Conservation (phyloP, 331 rosid genomes). For the Pyrus hybrid region DNA sequence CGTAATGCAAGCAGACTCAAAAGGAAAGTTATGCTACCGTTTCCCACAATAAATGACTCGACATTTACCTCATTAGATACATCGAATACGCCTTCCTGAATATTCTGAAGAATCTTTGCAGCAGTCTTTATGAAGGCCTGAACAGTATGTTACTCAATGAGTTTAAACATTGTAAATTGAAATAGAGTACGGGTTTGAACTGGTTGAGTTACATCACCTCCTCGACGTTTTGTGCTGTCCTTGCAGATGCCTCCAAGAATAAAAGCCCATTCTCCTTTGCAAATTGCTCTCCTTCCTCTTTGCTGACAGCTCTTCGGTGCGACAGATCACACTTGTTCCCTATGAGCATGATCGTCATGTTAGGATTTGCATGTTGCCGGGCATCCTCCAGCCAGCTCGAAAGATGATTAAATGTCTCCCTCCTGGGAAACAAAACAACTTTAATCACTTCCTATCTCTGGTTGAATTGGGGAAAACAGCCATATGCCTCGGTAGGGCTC, state of each 20-base stretch:
- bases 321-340: constrained; percentile 91
- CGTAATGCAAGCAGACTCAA: neutral
- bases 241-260: constrained; percentile 88
- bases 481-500: neutral
- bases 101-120: constrained; percentile 83
- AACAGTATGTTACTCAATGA: constrained; percentile 2
- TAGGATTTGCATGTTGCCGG: constrained; percentile 93
- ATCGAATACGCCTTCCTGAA: constrained; percentile 83
- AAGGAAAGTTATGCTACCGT: neutral
- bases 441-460: neutral
- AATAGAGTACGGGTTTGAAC: neutral
- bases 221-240: constrained; percentile 81
- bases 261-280: constrained; percentile 92
- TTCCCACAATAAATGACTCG: constrained; percentile 1
- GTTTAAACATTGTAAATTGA: neutral
- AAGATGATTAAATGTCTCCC: constrained; percentile 94
- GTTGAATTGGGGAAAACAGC: neutral
- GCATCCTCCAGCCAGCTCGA: constrained; percentile 99
- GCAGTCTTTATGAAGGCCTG: constrained; percentile 91
- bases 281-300: constrained; percentile 94
- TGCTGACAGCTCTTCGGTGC: constrained; percentile 92
- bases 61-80: constrained; percentile 81
- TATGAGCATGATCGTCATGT: constrained; percentile 83
- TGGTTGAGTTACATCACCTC: constrained; percentile 46
- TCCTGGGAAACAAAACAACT: constrained; percentile 41